Evolutionary conservation across 2,329 filamentous ascomycete genomes (phyloP), one percentile per base, ranked within the genome.

Genomic region (Diaporthe sp.): DNA sequence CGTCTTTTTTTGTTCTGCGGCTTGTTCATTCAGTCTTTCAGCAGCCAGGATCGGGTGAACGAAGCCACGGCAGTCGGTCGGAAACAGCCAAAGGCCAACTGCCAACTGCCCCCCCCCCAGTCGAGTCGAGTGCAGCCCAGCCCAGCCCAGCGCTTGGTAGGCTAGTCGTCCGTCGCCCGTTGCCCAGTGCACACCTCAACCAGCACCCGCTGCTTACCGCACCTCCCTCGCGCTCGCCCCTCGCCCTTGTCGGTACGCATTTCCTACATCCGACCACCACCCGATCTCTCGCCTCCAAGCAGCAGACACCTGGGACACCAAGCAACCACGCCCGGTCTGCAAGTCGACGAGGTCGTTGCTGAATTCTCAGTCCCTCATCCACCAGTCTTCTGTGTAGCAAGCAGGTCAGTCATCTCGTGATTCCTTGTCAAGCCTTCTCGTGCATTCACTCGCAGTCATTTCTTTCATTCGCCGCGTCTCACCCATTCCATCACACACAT

Each of bases 51-150:
- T 19, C 71, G 61, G 71, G 60, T 44, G 42, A 19, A 58, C 51
- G 55, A 39, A 73, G 28, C 51, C 58, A 57, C 53, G 25, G 55
- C 68, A 71, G 53, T 60, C 68, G 42, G 68, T 71, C 68, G 68
- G 44, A 34, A 65, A 25, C 71, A 73, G 71, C 49, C 44, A 53
- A 25, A 65, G 34, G 58, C 57, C 22, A 49, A 31, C 55, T 28
- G 68, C 55, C 73, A 75, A 71, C 19, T 37, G 22, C 46, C 31
- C 65, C 19, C n/a, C 31, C n/a, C 31, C 44, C 25, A n/a, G 49
- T 67, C 44, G 44, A 68, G 46, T 53, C 42, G 61, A 49, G 61
- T 34, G 44, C 42, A 46, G 61, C 61, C 17, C 42, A 65, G 17
- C 61, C 28, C 46, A 68, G 62, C 46, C 28, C 49, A 68, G 44